A percentile compares a stretch with the other conserved stretches of the same genome.
Conservation (phyloP, 2,329 filamentous ascomycete genomes). For the Penicillium decumbens region DNA sequence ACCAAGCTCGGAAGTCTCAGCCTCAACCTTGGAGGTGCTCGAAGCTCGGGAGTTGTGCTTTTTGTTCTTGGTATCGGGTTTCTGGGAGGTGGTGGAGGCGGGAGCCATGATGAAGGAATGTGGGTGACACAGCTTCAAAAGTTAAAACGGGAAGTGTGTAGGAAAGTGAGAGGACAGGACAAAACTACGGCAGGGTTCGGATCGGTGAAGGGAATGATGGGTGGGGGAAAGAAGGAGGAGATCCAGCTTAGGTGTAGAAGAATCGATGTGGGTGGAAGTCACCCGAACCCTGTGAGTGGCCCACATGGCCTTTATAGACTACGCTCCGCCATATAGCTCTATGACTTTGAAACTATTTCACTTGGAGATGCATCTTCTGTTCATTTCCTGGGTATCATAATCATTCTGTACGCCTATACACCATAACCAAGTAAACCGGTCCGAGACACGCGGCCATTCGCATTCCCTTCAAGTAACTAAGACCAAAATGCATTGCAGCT, state of each 20-base stretch:
- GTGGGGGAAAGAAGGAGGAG: slow-evolving; percentile 6
- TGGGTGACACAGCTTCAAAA: slow-evolving; percentile 19
- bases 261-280: slow-evolving; percentile 34
- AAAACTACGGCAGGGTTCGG: slow-evolving; percentile 6
- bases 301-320: slow-evolving; percentile 17
- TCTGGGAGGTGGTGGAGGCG: slow-evolving; percentile 53
- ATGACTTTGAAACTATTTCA: no score
- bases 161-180: slow-evolving; percentile 8
- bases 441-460: neutral
- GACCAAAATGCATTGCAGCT: neutral
- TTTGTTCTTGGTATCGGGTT: slow-evolving; percentile 66
- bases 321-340: neutral
- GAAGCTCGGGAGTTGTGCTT: slow-evolving; percentile 45
- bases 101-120: slow-evolving; percentile 53
- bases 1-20: slow-evolving; percentile 40
- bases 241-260: slow-evolving; percentile 3
- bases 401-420: slow-evolving; percentile 9
- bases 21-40: slow-evolving; percentile 27
- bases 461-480: neutral
- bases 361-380: neutral
- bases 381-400: slow-evolving; percentile 16
- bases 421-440: slow-evolving; percentile 3
- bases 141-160: slow-evolving; percentile 7
- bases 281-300: slow-evolving; percentile 27
- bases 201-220: slow-evolving; percentile 3